Evolutionary conservation across 2,329 filamentous ascomycete genomes (phyloP), one percentile per base, ranked within the genome.

Genomic region (Ophiocordyceps sinensis): DNA sequence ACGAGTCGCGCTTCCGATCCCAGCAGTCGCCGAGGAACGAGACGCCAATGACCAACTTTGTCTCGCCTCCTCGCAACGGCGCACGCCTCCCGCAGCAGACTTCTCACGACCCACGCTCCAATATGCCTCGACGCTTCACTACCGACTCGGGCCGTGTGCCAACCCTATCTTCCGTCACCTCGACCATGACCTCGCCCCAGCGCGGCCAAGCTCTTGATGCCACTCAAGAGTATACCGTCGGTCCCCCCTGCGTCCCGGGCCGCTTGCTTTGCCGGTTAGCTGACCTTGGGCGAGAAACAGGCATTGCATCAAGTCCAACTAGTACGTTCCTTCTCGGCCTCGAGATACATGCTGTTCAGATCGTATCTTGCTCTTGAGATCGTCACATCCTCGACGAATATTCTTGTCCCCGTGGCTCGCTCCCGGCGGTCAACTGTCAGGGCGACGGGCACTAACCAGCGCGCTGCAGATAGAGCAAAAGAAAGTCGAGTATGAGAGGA

Each of bases 121-220:
- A 79, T 52, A 71, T 96, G 58, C 85, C 88, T 63, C 81, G 89
- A 56, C 82, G 89, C 57, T 96, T 96, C 65, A 96, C 89, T 48
- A 91, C 88, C 43, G 93, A 94, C 65, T 79, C 85, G 65, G 73
- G 85, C 63, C 74, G 87, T 72, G 68, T 89, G 63, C 82, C 83
- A 61, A 85, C 82, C 58, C 67, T 85, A 63, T 75, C 72, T 43
- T 73, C 75, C 46, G 65, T 53, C 41, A 43, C 43, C 36, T 41
- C 48, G 19, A 38, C 39, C 38, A 39, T 88, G 56, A 70, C 72
- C 32, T 59, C 64, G 37, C 66, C 67, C 51, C 64, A 67, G 51
- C 68, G 70, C 47, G 60, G 57, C 31, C 62, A 65, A 39, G 71
- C 73, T 42, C 52, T 45, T 38, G 46, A 49, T 10, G 21, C 63